Conservation (phyloP, 2,329 filamentous ascomycete genomes). For the Aspergillus persii region DNA sequence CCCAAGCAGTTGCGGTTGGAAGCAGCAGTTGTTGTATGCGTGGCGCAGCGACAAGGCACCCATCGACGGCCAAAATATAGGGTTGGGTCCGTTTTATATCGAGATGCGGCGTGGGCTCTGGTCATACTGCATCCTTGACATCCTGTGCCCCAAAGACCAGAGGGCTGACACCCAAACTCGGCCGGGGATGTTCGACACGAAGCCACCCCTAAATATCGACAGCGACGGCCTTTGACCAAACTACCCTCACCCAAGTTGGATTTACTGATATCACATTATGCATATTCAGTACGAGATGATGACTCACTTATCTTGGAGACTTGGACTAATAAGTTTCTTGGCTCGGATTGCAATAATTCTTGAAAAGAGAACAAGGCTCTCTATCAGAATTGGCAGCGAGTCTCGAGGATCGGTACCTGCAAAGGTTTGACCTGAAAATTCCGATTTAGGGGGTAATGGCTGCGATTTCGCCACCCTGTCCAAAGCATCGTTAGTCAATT, state of each 20-base stretch:
- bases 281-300: not conserved
- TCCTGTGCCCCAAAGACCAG: not conserved
- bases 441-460: not conserved
- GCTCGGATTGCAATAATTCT: not conserved
- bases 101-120: not conserved
- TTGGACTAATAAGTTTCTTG: not conserved
- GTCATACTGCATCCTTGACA: not conserved
- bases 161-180: not conserved
- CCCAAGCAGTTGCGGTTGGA: constrained; percentile 4
- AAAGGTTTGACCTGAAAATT: not conserved
- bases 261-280: not conserved
- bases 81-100: not conserved
- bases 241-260: not conserved
- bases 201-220: not conserved
- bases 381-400: not conserved
- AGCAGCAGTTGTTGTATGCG: constrained; percentile 4
- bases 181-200: not conserved
- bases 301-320: not conserved
- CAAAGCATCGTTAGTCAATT: not conserved
- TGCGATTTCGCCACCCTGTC: not conserved
- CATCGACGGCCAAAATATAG: constrained; percentile 9
- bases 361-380: not conserved
- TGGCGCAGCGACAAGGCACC: constrained; percentile 9
- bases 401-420: not conserved
- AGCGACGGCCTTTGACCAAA: not conserved